Evolutionary conservation across 768 basidiomycete species (phyloP), one percentile per base, ranked within the genome.

Genomic region (Tremella fuciformis): DNA sequence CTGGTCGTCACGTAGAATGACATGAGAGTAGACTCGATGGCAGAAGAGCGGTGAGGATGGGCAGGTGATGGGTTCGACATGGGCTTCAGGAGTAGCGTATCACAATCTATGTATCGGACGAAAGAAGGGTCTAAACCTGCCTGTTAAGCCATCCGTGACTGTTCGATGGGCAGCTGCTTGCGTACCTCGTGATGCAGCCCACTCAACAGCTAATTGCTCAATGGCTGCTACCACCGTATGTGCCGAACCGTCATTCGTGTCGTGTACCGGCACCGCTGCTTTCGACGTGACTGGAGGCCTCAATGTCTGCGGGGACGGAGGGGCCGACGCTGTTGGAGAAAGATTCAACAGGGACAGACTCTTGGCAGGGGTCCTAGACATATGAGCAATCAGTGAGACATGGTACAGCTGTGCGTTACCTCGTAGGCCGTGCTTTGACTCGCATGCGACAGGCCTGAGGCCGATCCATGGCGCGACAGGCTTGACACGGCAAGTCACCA

Each of bases 401-500:
- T 8, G n/a, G 21, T 18, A 22, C 16, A 8, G 42, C 8, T 18
- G n/a, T 18, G 42, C 9, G 6, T 39, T 15, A 55, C 53, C 53
- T n/a, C 15, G n/a, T 7, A 22, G 53, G 53, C 16, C 53, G 53
- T 6, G 53, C 53, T 25, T 55, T 55, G 40, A 41, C 53, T 24
- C 53, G 11, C 11, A 55, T 16, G 9, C 9, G 13, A 22, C 53
- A 55, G 4, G 53, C 9, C 8, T 41, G 16, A 19, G 34, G 37
- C 24, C 39, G 7, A 13, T 19, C 39, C 34, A 21, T 40, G 11
- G n/a, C 21, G 18, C 21, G 22, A n/a, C 53, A 55, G 37, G 37
- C 19, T 25, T 19, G 19, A 25, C 53, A 55, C 3, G 53, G 53
- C 4, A 42, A 6, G 13, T 42, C 38, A n/a, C 53, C 53, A 13